phyloP scores from a whole-genome alignment of 768 basidiomycete species.

The Lactarius trivialis region DNA sequence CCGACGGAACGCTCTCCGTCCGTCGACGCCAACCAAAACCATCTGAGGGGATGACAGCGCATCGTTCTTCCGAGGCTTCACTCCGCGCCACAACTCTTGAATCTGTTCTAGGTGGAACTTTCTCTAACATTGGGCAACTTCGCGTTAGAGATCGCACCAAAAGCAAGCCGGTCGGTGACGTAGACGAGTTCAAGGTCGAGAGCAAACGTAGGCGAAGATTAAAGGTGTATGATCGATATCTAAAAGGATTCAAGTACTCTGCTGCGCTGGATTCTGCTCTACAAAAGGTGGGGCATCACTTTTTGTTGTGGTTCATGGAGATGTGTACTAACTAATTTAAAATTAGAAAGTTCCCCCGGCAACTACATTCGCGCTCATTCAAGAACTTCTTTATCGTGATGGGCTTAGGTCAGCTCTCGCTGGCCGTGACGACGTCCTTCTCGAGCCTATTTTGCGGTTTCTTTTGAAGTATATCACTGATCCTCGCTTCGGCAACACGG shows the following conservation, averaged over 20 bases:
- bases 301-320: background rate
- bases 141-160: constrained; percentile 43
- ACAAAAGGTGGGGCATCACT: constrained; percentile 52
- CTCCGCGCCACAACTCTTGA: constrained; percentile 57
- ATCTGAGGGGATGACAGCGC: constrained; percentile 41
- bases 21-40: constrained; percentile 78
- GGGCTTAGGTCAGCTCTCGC: constrained; percentile 80
- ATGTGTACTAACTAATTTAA: constrained; percentile 3
- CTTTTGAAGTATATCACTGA: constrained; percentile 81
- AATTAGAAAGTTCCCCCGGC: constrained; percentile 72
- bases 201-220: constrained; percentile 61
- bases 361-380: constrained; percentile 83
- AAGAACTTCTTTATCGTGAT: constrained; percentile 89
- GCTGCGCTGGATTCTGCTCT: constrained; percentile 91
- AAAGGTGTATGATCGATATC: constrained; percentile 79
- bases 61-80: constrained; percentile 32
- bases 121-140: constrained; percentile 52
- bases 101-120: constrained; percentile 51
- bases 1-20: constrained; percentile 96
- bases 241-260: constrained; percentile 91
- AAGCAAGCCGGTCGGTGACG: constrained; percentile 49
- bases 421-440: constrained; percentile 86
- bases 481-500: constrained; percentile 88
- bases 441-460: constrained; percentile 86
- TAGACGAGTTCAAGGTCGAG: constrained; percentile 74